Evolutionary conservation across 257 asterid species (phyloP).

Genomic region (Cruciata laevipes): DNA sequence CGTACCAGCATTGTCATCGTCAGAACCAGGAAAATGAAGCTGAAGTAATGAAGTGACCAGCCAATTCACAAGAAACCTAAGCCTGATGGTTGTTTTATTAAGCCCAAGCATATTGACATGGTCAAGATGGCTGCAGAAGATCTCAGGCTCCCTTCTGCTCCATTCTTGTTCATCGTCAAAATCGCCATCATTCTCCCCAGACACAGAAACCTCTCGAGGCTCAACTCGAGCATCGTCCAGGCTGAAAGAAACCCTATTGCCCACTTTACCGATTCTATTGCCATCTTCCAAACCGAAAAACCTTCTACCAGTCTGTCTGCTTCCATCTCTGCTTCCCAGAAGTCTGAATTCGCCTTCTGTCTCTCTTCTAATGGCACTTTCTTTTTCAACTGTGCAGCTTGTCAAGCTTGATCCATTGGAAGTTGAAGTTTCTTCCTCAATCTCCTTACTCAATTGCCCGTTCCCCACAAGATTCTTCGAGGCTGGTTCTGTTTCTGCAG

Average conservation of each 20-base stretch:
- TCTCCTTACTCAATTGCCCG: constrained; percentile 4
- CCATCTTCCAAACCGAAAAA: constrained; percentile 22
- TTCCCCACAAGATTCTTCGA: background rate
- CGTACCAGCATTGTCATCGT: constrained; percentile 2
- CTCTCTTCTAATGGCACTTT: constrained; percentile 30
- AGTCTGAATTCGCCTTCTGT: constrained; percentile 28
- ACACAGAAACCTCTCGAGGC: constrained; percentile 16
- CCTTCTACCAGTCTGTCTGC: constrained; percentile 11
- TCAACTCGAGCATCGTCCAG: constrained; percentile 13
- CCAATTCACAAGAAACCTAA: constrained; percentile 31
- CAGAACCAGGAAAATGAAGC: constrained; percentile 22
- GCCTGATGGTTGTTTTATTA: constrained; percentile 25
- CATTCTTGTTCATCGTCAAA: constrained; percentile 19
- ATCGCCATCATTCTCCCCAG: constrained; percentile 3
- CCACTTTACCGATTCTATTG: constrained; percentile 18
- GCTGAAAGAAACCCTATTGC: constrained; percentile 17
- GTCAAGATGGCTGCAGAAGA: constrained; percentile 28
- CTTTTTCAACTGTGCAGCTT: constrained; percentile 13
- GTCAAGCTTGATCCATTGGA: background rate
- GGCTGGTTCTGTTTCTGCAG: constrained; percentile 9
- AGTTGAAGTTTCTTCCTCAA: constrained; percentile 22
- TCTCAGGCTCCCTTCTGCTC: constrained; percentile 28
- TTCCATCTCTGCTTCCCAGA: constrained; percentile 22
- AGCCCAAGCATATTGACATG: constrained; percentile 31
- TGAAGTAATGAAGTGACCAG: constrained; percentile 30